Evolutionary conservation across 345 rosid species (phyloP).

Genomic region (Draba incana): DNA sequence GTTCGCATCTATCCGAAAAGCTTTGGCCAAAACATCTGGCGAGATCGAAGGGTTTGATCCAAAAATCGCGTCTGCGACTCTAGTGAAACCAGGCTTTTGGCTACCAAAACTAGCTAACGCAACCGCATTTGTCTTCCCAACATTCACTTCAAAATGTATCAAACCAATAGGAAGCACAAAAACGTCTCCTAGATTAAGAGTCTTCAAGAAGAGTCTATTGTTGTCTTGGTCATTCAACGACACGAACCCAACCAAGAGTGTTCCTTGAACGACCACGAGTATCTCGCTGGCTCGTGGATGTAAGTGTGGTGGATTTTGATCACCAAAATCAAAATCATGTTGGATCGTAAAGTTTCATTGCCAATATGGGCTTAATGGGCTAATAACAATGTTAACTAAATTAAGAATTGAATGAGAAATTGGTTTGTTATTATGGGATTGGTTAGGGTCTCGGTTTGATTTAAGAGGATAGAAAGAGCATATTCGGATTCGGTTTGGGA

Average conservation of each 20-base stretch:
- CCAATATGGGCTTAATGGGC: too few relatives aligned
- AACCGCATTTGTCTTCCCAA: slow-evolving; percentile 29
- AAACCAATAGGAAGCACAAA: slow-evolving; percentile 35
- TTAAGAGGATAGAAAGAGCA: too few relatives aligned
- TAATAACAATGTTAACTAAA: too few relatives aligned
- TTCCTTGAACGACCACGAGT: slow-evolving; percentile 34
- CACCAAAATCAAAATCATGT: slow-evolving; percentile 16
- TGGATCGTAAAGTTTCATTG: too few relatives aligned
- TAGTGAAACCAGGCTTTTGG: neutral
- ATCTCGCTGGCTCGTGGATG: slow-evolving; percentile 41
- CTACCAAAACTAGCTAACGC: neutral
- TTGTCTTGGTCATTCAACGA: slow-evolving; percentile 32
- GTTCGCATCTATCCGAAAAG: slow-evolving; percentile 40
- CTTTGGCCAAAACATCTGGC: slow-evolving; percentile 39
- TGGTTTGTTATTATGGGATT: too few relatives aligned
- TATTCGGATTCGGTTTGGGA: too few relatives aligned
- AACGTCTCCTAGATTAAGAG: slow-evolving; percentile 39
- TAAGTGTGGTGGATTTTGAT: slow-evolving; percentile 44
- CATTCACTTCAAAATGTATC: slow-evolving; percentile 42
- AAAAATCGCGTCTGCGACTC: slow-evolving; percentile 23
- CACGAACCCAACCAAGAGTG: slow-evolving; percentile 41
- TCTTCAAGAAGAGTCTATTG: slow-evolving; percentile 34
- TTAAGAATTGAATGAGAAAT: too few relatives aligned
- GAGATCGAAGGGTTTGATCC: slow-evolving; percentile 33
- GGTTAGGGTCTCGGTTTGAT: too few relatives aligned